phyloP scores from a whole-genome alignment of 2,329 filamentous ascomycete genomes.

The Pseudogymnoascus sp. region DNA sequence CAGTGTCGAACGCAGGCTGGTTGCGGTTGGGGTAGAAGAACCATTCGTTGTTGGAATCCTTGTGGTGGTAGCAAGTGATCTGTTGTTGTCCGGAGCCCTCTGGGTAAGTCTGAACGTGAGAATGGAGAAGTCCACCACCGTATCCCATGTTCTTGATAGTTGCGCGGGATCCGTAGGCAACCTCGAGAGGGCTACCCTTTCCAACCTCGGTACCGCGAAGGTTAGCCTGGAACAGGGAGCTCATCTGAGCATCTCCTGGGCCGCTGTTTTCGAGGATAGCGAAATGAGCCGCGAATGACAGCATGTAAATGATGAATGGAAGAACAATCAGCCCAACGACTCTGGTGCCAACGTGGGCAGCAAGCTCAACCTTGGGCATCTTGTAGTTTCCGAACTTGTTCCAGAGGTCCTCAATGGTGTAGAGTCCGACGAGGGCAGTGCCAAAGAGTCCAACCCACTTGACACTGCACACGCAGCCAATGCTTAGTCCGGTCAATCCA shows the following conservation, averaged over 20 bases:
- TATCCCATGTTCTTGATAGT: conserved; percentile 99
- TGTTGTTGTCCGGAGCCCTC: conserved; percentile 93
- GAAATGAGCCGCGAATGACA: conserved; percentile 94
- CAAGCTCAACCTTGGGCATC: conserved; percentile 75
- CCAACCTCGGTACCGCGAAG: conserved; percentile 88
- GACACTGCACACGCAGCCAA: conserved; percentile 96
- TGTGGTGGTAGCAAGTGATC: conserved; percentile 98
- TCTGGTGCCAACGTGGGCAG: conserved; percentile 69
- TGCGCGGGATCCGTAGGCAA: conserved; percentile 79
- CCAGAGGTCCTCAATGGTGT: conserved; percentile 96
- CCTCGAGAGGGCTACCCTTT: conserved; percentile 85
- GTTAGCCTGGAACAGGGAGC: conserved; percentile 97
- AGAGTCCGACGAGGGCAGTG: conserved; percentile 87
- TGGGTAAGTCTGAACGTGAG: conserved; percentile 91
- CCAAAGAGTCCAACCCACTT: conserved; percentile 97
- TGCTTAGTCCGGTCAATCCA: conserved; percentile 85
- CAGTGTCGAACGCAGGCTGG: conserved; percentile 62
- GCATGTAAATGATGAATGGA: conserved; percentile 84
- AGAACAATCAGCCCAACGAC: conserved; percentile 82
- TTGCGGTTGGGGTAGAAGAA: conserved; percentile 92
- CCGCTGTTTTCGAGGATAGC: conserved; percentile 86
- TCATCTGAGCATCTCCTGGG: conserved; percentile 99
- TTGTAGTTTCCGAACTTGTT: conserved; percentile 92
- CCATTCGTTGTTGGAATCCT: conserved; percentile 99
- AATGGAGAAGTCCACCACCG: conserved; percentile 90